A percentile compares a stretch with the other conserved stretches of the same genome.
phyloP scores from a whole-genome alignment of 169 alveolate genomes.

The Plasmodium knowlesi region DNA sequence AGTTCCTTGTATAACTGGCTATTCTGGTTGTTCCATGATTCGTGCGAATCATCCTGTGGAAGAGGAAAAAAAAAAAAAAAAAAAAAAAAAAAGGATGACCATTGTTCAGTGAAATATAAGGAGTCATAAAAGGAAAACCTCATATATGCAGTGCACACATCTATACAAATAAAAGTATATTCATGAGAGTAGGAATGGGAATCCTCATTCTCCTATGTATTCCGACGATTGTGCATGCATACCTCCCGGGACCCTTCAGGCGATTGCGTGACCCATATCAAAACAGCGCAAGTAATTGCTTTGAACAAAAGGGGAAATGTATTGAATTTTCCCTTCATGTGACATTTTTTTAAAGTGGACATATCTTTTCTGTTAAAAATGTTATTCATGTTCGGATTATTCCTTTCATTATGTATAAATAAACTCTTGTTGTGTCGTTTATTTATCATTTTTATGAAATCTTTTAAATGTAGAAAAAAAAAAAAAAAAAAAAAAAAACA shows the following conservation, averaged over 20 bases:
- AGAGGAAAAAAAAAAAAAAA: neutral
- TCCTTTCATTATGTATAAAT: slow-evolving; percentile 23
- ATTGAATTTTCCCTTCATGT: slow-evolving; percentile 29
- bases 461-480: neutral
- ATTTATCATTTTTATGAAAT: slow-evolving; percentile 29
- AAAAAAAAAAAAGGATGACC: neutral
- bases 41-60: neutral
- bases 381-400: neutral
- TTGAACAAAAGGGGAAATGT: slow-evolving; percentile 21
- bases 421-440: neutral
- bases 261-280: slow-evolving; percentile 8
- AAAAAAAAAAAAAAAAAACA: neutral
- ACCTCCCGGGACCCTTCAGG: neutral
- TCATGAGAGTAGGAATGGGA: neutral
- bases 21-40: slow-evolving; percentile 9
- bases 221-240: neutral
- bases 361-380: slow-evolving; percentile 8
- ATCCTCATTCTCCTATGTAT: neutral
- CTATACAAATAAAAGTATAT: neutral
- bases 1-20: neutral
- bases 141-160: neutral
- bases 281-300: slow-evolving; percentile 1
- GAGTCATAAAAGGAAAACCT: too few species aligned
- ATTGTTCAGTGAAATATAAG: neutral
- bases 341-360: slow-evolving; percentile 15